Evolutionary conservation across 192 early-diverging fungal genomes (phyloP).

Genomic region (Paraglomus occultum): DNA sequence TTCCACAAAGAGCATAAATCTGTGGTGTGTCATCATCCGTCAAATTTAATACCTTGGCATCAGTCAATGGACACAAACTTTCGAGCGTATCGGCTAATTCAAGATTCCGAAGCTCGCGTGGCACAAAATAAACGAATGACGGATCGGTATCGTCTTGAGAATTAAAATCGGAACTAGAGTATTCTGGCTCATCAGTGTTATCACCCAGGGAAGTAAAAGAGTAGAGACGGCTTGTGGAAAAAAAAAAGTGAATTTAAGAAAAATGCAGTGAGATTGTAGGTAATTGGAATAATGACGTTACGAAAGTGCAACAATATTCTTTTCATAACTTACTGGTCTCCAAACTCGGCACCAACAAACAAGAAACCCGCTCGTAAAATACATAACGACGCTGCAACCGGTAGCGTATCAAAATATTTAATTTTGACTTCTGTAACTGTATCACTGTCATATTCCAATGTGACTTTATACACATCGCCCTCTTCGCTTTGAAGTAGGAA

Average conservation of each 20-base stretch:
- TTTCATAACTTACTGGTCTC: slow-evolving; percentile 74
- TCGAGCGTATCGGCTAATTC: slow-evolving; percentile 91
- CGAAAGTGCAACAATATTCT: slow-evolving; percentile 1
- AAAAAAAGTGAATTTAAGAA: slow-evolving; percentile 16
- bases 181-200: slow-evolving; percentile 82
- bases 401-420: slow-evolving; percentile 94
- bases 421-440: slow-evolving; percentile 71
- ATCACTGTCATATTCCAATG: slow-evolving; percentile 71
- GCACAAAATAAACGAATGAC: slow-evolving; percentile 61
- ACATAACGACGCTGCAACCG: slow-evolving; percentile 73
- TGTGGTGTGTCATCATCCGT: slow-evolving; percentile 92
- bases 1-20: slow-evolving; percentile 87
- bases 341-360: slow-evolving; percentile 89
- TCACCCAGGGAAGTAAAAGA: slow-evolving; percentile 95
- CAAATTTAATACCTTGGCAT: slow-evolving; percentile 81
- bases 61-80: slow-evolving; percentile 75
- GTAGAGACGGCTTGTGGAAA: slow-evolving; percentile 67
- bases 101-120: slow-evolving; percentile 79
- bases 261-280: background rate
- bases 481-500: slow-evolving; percentile 87
- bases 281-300: background rate
- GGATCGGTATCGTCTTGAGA: slow-evolving; percentile 50
- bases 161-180: slow-evolving; percentile 66
- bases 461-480: slow-evolving; percentile 93
- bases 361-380: slow-evolving; percentile 93